Evolutionary conservation across 2,329 filamentous ascomycete genomes (phyloP), one percentile per base, ranked within the genome.

Genomic region (Venturia carpophila): DNA sequence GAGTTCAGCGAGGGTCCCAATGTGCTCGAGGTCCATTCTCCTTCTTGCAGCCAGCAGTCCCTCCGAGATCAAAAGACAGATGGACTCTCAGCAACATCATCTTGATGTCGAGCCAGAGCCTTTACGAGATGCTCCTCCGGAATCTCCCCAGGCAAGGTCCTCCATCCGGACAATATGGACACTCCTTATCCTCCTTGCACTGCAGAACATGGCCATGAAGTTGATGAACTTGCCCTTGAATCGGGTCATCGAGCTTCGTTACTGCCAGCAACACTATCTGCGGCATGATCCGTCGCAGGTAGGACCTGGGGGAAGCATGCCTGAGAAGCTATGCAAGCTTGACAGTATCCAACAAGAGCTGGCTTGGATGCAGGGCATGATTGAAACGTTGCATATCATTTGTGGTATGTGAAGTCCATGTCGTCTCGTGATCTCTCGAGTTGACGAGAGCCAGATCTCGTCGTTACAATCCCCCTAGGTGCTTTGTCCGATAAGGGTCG

Each of bases 261-360:
- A 75, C 6, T 86, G 83, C 65, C 72, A 76, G 30, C 79, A 82
- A 24, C 78, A 83, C 70, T 85, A 84, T 69, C 66, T 66, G 17
- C 67, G 64, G 9, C 71, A 75, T 3, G 76, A 82, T 11, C 79
- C 78, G 1, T 71, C 73, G 0, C 66, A 68, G 4, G 71, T 78
- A 15, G 67, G 64, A 1, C 56, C 71, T 0, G 75, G 76, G 63
- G 79, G 79, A 5, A 71, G 71, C 27, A 72, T 85, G 1, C 75
- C 78, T 1, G 83, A 86, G 71, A 72, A 76, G 66, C 70, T 83
- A 3, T 86, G 83, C 72, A 86, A 86, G 69, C 70, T 82, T 11
- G 77, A 83, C 65, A 71, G 70, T 15, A 76, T 85, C 5, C 83
- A 85, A 70, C 74, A 79, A 64, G 73, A 74, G 19, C 73, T 85